These are phyloP conservation scores for Piloderma croceum DNA, from an alignment of 768 basidiomycete species.

Conservation along the genomic window DNA sequence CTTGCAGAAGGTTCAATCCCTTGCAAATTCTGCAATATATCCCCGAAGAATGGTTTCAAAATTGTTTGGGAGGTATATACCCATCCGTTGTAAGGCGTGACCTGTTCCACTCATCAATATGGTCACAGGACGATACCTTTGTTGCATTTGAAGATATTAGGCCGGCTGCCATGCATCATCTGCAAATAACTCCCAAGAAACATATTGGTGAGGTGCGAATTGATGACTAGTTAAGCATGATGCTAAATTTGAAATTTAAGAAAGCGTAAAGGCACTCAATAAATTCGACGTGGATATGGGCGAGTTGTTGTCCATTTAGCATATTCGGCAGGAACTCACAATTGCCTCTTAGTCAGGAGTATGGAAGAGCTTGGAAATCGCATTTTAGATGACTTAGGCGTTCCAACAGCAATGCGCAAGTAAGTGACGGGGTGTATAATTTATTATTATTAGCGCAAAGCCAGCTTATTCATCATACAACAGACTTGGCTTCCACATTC, in stretches of 20 bases:
- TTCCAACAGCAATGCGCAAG: conserved; percentile 43
- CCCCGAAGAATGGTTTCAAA: conserved; percentile 37
- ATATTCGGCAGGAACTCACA: background rate
- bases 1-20: background rate
- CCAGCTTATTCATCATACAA: background rate
- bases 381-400: conserved; percentile 43
- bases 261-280: conserved; percentile 46
- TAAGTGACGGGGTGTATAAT: conserved; percentile 22
- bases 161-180: conserved; percentile 46
- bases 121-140: conserved; percentile 39
- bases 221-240: background rate
- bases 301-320: conserved; percentile 29
- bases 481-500: conserved; percentile 80
- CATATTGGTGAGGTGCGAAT: conserved; percentile 40
- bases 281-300: conserved; percentile 44
- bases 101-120: background rate
- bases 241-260: conserved; percentile 27
- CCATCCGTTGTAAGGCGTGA: background rate
- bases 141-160: conserved; percentile 46
- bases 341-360: conserved; percentile 31
- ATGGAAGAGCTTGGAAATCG: conserved; percentile 49
- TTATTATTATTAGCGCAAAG: background rate
- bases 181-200: conserved; percentile 44
- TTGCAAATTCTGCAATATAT: conserved; percentile 44
- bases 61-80: conserved; percentile 46